These are phyloP conservation scores for Flaveria ramosissima DNA, from an alignment of 129 eudicot genomes.

Conservation along the genomic window DNA sequence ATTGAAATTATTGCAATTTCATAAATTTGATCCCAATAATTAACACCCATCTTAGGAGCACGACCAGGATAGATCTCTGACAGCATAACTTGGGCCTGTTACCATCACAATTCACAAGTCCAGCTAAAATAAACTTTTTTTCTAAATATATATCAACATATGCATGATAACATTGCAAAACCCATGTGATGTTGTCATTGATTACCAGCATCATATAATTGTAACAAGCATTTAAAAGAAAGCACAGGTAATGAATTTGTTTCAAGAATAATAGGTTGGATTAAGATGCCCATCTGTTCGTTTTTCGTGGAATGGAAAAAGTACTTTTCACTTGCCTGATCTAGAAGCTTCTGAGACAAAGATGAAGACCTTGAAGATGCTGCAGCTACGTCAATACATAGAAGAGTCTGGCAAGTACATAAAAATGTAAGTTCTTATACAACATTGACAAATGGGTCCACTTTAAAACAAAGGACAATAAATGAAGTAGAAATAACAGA, in stretches of 20 bases:
- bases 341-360: slow-evolving; percentile 79
- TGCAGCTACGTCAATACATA: slow-evolving; percentile 91
- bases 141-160: slow-evolving; percentile 2
- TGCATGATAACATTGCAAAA: slow-evolving; percentile 2
- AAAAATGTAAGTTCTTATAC: slow-evolving; percentile 32
- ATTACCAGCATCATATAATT: slow-evolving; percentile 15
- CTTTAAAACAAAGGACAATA: slow-evolving; percentile 5
- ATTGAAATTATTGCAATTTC: slow-evolving; percentile 89
- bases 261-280: slow-evolving; percentile 7
- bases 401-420: slow-evolving; percentile 61
- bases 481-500: slow-evolving; percentile 15
- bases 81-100: slow-evolving; percentile 91
- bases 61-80: slow-evolving; percentile 99
- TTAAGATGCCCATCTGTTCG: background rate
- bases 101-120: slow-evolving; percentile 36
- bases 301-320: slow-evolving; percentile 20
- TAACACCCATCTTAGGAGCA: slow-evolving; percentile 77
- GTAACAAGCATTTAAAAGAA: slow-evolving; percentile 19
- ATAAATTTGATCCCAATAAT: slow-evolving; percentile 94
- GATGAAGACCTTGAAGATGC: slow-evolving; percentile 67
- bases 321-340: slow-evolving; percentile 58
- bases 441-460: slow-evolving; percentile 15
- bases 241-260: background rate
- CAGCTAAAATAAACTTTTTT: slow-evolving; percentile 20
- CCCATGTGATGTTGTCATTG: background rate